A percentile compares a stretch with the other conserved stretches of the same genome.
These are phyloP conservation scores for Pleurotus cornucopiae DNA, from an alignment of 768 basidiomycete species.

Conservation along the genomic window DNA sequence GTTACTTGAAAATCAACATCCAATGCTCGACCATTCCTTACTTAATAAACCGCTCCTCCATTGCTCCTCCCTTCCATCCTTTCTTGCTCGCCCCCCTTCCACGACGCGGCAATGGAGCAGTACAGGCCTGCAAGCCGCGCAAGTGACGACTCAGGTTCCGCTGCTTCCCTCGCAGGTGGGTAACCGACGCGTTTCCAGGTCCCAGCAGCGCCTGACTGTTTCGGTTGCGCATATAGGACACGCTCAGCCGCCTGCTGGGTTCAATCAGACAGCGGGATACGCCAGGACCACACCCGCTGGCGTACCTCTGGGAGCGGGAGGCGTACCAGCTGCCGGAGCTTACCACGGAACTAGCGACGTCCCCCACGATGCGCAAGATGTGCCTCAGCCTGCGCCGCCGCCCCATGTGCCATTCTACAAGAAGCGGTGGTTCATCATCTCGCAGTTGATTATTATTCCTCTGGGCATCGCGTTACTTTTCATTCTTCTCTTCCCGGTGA, in stretches of 20 bases:
- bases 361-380: conserved; percentile 14
- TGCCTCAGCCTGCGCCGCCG: conserved; percentile 14
- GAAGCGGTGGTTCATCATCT: conserved; percentile 60
- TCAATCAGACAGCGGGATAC: conserved; percentile 19
- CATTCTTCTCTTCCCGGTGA: conserved; percentile 64
- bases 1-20: neutral
- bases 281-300: conserved; percentile 21
- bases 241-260: conserved; percentile 28
- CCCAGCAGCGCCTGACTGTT: no score
- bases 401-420: conserved; percentile 48
- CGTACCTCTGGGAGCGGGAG: conserved; percentile 3
- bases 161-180: conserved; percentile 30
- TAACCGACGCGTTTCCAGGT: conserved; percentile 1
- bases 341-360: neutral
- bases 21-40: neutral
- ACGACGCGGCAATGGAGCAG: conserved; percentile 29
- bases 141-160: conserved; percentile 29
- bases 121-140: conserved; percentile 27
- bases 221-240: conserved; percentile 20
- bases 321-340: neutral
- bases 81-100: neutral
- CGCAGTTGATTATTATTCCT: conserved; percentile 42
- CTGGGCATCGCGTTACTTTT: conserved; percentile 62
- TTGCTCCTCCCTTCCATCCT: neutral
- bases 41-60: neutral